Conservation (phyloP, 2,329 filamentous ascomycete genomes). For the Colletotrichum gigasporum region DNA sequence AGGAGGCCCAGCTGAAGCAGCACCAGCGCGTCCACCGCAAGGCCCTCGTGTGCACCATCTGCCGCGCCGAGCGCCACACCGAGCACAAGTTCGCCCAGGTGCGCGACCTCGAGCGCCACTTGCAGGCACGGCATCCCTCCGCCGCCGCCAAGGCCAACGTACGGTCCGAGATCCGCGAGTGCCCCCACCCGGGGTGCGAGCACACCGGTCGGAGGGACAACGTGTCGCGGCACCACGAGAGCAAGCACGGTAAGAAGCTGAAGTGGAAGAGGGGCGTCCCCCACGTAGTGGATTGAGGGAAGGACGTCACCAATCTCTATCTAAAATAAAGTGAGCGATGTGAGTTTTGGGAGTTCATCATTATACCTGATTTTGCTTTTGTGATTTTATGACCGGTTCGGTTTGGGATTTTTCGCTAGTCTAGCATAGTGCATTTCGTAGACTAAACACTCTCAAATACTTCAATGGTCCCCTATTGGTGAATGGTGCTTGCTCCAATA, state of each 20-base stretch:
- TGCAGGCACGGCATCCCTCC: constrained; percentile 32
- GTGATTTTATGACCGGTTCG: constrained; percentile 12
- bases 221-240: constrained; percentile 33
- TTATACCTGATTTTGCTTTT: constrained; percentile 4
- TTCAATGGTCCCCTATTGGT: neutral
- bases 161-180: constrained; percentile 32
- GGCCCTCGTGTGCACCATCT: constrained; percentile 31
- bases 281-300: constrained; percentile 23
- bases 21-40: constrained; percentile 34
- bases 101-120: constrained; percentile 34
- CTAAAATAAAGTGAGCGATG: constrained; percentile 11
- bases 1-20: constrained; percentile 34
- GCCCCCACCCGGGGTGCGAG: constrained; percentile 31
- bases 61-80: constrained; percentile 26
- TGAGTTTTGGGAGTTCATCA: constrained; percentile 19
- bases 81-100: constrained; percentile 35
- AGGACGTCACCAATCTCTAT: neutral
- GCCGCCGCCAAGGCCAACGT: constrained; percentile 28
- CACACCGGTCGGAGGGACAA: constrained; percentile 32
- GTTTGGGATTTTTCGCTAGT: constrained; percentile 20
- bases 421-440: constrained; percentile 17
- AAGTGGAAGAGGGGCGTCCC: constrained; percentile 33
- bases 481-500: too few species aligned
- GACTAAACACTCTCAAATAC: constrained; percentile 21
- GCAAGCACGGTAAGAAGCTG: constrained; percentile 33